Percentiles rank a stretch among this genome's conserved stretches.
phyloP scores from a whole-genome alignment of 2,329 filamentous ascomycete genomes.

The Atkinsonella texensis region DNA sequence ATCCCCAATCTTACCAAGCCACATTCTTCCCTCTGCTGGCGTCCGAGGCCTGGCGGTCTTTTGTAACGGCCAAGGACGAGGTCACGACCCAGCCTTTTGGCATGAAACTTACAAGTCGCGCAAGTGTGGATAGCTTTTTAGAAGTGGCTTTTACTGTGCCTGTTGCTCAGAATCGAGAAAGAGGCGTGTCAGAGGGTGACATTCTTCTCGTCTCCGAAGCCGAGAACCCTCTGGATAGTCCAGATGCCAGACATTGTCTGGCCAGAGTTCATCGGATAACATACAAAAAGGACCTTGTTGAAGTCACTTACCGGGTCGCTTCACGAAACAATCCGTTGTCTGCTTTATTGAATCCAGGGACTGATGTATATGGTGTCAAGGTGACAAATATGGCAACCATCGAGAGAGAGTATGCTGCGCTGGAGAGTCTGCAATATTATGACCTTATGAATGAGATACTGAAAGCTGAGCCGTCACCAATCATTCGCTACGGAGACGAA shows the following conservation, averaged over 20 bases:
- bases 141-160: constrained; percentile 82
- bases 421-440: constrained; percentile 88
- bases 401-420: constrained; percentile 86
- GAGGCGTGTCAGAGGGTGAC: constrained; percentile 69
- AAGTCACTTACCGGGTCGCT: constrained; percentile 77
- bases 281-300: constrained; percentile 68
- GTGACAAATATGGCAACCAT: constrained; percentile 89
- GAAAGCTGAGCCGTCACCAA: constrained; percentile 76
- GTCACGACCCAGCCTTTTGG: constrained; percentile 69
- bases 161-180: constrained; percentile 55
- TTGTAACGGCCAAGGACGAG: constrained; percentile 83
- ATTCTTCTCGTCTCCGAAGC: constrained; percentile 75
- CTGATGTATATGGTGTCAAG: constrained; percentile 62
- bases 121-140: constrained; percentile 84
- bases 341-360: constrained; percentile 53
- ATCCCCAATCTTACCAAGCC: constrained; percentile 68
- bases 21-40: constrained; percentile 86
- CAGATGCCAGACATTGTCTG: constrained; percentile 64
- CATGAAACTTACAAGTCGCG: constrained; percentile 75
- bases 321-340: constrained; percentile 51
- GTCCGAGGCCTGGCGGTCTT: constrained; percentile 90
- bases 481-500: constrained; percentile 68
- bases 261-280: constrained; percentile 71
- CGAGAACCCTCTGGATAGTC: constrained; percentile 54
- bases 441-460: constrained; percentile 90